These are phyloP conservation scores for Lindgomyces ingoldianus DNA, from an alignment of 495 filamentous ascomycete genomes.

Conservation along the genomic window DNA sequence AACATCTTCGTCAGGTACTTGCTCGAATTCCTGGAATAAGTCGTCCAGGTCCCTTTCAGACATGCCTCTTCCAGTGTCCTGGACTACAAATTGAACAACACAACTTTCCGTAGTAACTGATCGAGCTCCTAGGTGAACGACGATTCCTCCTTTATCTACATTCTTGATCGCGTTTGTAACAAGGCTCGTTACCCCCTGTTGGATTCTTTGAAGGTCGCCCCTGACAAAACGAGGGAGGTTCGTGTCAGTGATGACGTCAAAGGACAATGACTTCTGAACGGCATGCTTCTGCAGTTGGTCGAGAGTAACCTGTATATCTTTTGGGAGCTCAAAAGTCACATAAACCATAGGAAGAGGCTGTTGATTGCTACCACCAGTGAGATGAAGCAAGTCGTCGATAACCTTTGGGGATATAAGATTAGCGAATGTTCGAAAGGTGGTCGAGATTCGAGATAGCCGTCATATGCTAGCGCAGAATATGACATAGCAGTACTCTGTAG, in stretches of 20 bases:
- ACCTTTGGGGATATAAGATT: no score
- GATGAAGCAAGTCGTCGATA: slow-evolving; percentile 19
- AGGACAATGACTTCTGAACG: slow-evolving; percentile 6
- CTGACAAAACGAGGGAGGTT: slow-evolving; percentile 9
- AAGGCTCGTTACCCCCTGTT: slow-evolving; percentile 13
- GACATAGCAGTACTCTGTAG: no score
- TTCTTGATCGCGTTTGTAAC: slow-evolving; percentile 17
- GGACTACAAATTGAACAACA: slow-evolving; percentile 7
- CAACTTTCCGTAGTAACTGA: neutral
- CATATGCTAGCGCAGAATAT: no score
- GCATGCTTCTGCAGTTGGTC: slow-evolving; percentile 10
- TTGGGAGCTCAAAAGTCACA: slow-evolving; percentile 11
- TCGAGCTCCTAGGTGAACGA: neutral
- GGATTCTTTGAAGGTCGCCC: slow-evolving; percentile 19
- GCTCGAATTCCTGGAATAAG: slow-evolving; percentile 17
- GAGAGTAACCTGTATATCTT: neutral
- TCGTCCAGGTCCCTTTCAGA: slow-evolving; percentile 19
- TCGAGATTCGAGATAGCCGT: no score
- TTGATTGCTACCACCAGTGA: slow-evolving; percentile 4
- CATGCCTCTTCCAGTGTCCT: slow-evolving; percentile 20
- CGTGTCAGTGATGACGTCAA: slow-evolving; percentile 7
- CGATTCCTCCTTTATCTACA: slow-evolving; percentile 12
- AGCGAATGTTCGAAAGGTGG: no score
- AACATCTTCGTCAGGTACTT: slow-evolving; percentile 13
- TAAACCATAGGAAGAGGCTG: neutral